These are phyloP conservation scores for Metarhizium robertsii DNA, from an alignment of 2,329 filamentous ascomycete genomes.

Conservation along the genomic window DNA sequence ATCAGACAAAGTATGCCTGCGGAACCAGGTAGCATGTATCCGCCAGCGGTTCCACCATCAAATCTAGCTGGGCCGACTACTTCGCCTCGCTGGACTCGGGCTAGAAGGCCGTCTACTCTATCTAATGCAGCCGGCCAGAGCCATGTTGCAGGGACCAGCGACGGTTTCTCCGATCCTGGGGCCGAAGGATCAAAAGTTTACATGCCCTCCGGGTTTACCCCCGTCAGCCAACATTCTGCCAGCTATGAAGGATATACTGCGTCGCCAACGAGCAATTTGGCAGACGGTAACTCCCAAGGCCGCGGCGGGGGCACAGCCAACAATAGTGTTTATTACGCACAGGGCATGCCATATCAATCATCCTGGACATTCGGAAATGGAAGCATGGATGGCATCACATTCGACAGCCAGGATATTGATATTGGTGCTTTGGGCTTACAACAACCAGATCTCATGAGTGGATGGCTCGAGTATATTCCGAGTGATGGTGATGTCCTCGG, in stretches of 20 bases:
- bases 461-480: conserved; percentile 65
- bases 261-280: conserved; percentile 33
- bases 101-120: conserved; percentile 16
- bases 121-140: conserved; percentile 11
- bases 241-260: conserved; percentile 32
- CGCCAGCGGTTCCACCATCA: conserved; percentile 39
- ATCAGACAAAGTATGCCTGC: conserved; percentile 44
- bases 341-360: conserved; percentile 18
- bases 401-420: conserved; percentile 70
- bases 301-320: neutral
- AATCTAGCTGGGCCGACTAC: conserved; percentile 38
- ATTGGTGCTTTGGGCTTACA: conserved; percentile 53
- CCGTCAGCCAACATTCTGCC: conserved; percentile 31
- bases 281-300: conserved; percentile 16
- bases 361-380: conserved; percentile 22
- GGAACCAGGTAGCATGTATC: conserved; percentile 37
- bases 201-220: conserved; percentile 25
- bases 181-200: conserved; percentile 26
- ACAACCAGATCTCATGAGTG: conserved; percentile 55
- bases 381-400: conserved; percentile 50
- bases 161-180: conserved; percentile 12
- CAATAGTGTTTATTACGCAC: conserved; percentile 17
- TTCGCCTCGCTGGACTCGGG: conserved; percentile 24
- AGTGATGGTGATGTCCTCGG: conserved; percentile 55
- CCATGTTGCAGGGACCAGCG: conserved; percentile 19